Conservation (phyloP, 768 basidiomycete genomes). For the Coprinopsis marcescibilis region DNA sequence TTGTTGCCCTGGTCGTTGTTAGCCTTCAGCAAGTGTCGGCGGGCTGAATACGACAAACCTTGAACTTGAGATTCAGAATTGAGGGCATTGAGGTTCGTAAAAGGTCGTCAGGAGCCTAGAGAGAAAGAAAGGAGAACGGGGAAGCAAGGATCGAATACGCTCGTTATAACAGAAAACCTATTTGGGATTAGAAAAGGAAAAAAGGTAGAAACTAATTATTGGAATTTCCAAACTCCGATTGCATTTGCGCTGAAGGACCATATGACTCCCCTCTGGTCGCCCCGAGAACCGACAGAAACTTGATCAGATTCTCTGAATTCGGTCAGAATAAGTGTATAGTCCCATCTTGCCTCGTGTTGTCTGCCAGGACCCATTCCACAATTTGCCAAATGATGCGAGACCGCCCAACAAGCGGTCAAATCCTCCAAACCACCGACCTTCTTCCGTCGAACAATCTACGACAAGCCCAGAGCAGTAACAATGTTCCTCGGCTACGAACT, state of each 20-base stretch:
- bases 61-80: slow-evolving; percentile 85
- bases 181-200: neutral
- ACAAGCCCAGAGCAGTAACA: neutral
- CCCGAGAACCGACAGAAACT: neutral
- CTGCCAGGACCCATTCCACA: neutral
- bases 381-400: neutral
- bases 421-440: neutral
- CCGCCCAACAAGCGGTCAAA: neutral
- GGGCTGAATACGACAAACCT: slow-evolving; percentile 33
- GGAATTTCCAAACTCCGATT: neutral
- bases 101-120: slow-evolving; percentile 10
- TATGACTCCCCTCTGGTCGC: neutral
- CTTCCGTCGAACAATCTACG: neutral
- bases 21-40: slow-evolving; percentile 3
- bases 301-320: neutral
- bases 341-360: neutral
- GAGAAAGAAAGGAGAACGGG: slow-evolving; percentile 12
- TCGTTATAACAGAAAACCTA: slow-evolving; percentile 3
- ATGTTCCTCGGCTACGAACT: neutral
- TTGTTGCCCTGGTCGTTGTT: slow-evolving; percentile 71
- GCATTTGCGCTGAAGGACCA: neutral
- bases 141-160: neutral
- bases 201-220: neutral
- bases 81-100: slow-evolving; percentile 52
- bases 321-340: neutral